phyloP scores from a whole-genome alignment of 768 basidiomycete genomes.

The Podaxis mareebaensis region DNA sequence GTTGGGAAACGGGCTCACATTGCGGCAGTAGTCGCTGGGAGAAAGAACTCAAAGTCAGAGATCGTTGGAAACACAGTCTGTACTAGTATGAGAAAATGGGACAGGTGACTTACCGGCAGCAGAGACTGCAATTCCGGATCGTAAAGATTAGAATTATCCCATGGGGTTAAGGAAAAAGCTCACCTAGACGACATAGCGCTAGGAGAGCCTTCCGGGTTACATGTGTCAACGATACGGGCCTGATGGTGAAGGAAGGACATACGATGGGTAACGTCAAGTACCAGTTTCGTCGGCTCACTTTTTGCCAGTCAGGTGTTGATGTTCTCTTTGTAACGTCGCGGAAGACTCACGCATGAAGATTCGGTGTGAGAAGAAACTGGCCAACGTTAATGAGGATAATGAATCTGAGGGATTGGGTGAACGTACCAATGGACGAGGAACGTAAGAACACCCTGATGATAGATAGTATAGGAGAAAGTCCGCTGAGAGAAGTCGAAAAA shows the following conservation, averaged over 20 bases:
- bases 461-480: not conserved
- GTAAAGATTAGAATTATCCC: not conserved
- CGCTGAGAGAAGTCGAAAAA: not conserved
- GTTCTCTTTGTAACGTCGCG: not conserved
- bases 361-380: conserved; percentile 38
- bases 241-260: not conserved
- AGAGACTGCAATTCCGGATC: conserved; percentile 22
- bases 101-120: conserved; percentile 28
- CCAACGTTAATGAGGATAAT: not conserved
- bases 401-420: not conserved
- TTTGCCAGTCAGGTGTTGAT: conserved; percentile 15
- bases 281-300: conserved; percentile 39
- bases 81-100: not conserved
- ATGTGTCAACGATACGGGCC: not conserved
- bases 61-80: not conserved
- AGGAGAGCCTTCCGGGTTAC: conserved; percentile 23
- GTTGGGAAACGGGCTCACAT: conserved; percentile 23
- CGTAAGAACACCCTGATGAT: conserved; percentile 29
- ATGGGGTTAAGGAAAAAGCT: conserved; percentile 9
- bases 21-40: conserved; percentile 29
- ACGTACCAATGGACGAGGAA: conserved; percentile 31
- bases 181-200: conserved; percentile 30
- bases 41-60: not conserved
- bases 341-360: conserved; percentile 37
- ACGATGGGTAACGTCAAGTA: conserved; percentile 34